Evolutionary conservation across 306 rosid genomes (phyloP).

Genomic region (Quercus engelmannii): DNA sequence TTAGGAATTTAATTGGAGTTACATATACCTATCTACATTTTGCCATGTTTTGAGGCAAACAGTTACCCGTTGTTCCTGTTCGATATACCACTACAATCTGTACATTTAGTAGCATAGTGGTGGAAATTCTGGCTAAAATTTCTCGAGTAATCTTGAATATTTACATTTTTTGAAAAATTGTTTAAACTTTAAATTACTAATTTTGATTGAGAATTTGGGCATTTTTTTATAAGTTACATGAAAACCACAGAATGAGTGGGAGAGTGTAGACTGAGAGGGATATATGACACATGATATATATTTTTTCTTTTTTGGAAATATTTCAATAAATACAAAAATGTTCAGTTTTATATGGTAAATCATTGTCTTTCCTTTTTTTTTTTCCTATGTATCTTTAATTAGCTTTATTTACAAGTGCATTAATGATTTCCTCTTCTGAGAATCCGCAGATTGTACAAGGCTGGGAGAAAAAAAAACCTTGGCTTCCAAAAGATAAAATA

Average conservation of each 20-base stretch:
- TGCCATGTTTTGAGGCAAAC: too few relatives aligned
- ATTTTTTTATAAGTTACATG: neutral
- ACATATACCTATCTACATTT: too few relatives aligned
- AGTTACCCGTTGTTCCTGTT: too few relatives aligned
- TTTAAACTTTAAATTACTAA: neutral
- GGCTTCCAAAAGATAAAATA: constrained; percentile 74
- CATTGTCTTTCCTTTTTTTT: neutral
- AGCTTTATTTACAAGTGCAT: constrained; percentile 10
- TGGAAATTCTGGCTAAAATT: too few relatives aligned
- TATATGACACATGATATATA: neutral
- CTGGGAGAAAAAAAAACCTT: constrained; percentile 76
- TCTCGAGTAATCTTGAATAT: too few relatives aligned
- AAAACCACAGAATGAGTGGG: neutral
- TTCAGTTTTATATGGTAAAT: too few relatives aligned
- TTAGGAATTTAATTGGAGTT: too few relatives aligned
- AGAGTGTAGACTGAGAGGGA: neutral
- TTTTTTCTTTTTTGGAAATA: neutral
- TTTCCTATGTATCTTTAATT: constrained; percentile 8
- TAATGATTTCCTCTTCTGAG: constrained; percentile 20
- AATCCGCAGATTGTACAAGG: constrained; percentile 55
- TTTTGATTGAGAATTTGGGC: neutral
- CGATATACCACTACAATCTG: too few relatives aligned
- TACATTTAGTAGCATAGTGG: too few relatives aligned
- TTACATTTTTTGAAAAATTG: neutral
- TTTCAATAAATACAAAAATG: neutral